Conservation (phyloP, 176 grass and related monocot species). For the Thinopyrum elongatum region DNA sequence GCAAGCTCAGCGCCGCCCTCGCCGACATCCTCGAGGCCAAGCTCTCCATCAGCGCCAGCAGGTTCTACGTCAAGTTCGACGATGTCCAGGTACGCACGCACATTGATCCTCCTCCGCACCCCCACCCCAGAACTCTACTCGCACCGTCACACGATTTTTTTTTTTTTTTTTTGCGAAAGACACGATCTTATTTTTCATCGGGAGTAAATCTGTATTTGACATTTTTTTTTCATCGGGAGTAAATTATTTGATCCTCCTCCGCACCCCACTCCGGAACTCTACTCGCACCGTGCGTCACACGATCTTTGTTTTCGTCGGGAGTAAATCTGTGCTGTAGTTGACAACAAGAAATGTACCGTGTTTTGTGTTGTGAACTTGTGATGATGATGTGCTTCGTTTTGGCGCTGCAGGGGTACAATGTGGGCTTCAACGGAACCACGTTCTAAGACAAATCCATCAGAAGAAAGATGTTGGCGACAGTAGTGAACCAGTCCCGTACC, state of each 20-base stretch:
- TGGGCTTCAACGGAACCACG: conserved; percentile 55
- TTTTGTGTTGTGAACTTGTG: no score
- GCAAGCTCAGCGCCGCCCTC: conserved; percentile 72
- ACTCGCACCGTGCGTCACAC: no score
- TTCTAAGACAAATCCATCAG: conserved; percentile 15
- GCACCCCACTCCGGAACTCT: no score
- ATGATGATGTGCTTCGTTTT: neutral
- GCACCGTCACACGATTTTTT: neutral
- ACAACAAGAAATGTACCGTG: no score
- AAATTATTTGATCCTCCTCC: no score
- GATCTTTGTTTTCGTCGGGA: no score
- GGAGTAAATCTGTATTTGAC: no score
- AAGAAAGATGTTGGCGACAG: neutral
- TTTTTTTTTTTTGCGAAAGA: no score
- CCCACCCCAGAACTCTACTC: neutral
- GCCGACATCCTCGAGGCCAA: conserved; percentile 87
- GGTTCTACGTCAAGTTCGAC: conserved; percentile 94
- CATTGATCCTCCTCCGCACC: neutral
- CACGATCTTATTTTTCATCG: no score
- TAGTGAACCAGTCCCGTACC: neutral
- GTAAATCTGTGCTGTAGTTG: no score
- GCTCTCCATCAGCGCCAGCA: conserved; percentile 58
- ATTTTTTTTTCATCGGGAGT: no score
- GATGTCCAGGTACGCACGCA: conserved; percentile 54
- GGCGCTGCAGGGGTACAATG: conserved; percentile 30